Evolutionary conservation across 106 monocot species (phyloP), one percentile per base, ranked within the genome.

Genomic region (Ottelia alismoides): DNA sequence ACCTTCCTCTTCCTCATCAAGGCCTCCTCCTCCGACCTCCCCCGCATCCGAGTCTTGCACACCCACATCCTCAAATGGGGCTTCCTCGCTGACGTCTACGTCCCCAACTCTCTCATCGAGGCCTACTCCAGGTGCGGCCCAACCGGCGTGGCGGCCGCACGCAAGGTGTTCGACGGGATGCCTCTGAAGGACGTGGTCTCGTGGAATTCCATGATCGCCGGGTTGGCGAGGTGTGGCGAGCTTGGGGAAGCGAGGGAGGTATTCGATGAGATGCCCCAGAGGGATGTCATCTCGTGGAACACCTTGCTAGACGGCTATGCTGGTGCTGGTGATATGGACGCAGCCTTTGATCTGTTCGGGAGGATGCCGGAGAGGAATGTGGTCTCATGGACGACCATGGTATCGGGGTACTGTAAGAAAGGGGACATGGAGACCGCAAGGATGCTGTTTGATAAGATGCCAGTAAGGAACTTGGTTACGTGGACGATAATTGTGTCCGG

Each of bases 401-500:
- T 92, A 1, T 71, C 63, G 1, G 92, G 86, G 2, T 92, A 72
- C 52, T 77, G 92, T 46, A 74, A 72, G 46, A 51, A 53, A 29
- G 86, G 76, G 22, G 85, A 92, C 30, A 63, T 87, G 79, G 76
- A 79, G 20, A 76, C 79, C 71, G 92, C 92, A 3, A 66, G 74
- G 51, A 17, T 77, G 61, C 47, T 92, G 58, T 92, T 92, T 49
- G 82, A 92, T 66, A 74, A 55, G 28, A 87, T 92, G 86, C 79
- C 82, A 1, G 49, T 20, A 1, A 82, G 72, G 63, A 92, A 87
- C 51, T 79, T 87, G 61, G 78, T 92, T 16, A 21, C 76, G 0
- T 92, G 92, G 92, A 87, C 92, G 0, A 83, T 92, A 25, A 92
- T 92, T 62, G 55, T 87, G 25, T 67, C 86, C 23, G 86, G 74